Evolutionary conservation across 441 rosid species (phyloP).

Genomic region (Adansonia rubrostipa): DNA sequence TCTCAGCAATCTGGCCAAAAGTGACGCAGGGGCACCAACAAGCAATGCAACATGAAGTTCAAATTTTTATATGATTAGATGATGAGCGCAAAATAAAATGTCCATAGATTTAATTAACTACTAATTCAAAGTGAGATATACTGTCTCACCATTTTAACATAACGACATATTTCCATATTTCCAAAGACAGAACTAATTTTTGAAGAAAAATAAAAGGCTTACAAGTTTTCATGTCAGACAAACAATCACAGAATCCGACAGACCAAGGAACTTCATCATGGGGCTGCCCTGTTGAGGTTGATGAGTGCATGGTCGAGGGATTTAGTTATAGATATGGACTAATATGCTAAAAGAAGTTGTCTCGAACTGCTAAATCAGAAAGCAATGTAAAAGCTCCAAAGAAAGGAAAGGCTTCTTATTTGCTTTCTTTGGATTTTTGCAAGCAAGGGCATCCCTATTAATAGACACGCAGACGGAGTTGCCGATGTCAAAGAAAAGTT

Average conservation of each 20-base stretch:
- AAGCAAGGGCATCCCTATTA: background rate
- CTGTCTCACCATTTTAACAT: background rate
- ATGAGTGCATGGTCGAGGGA: constrained; percentile 1
- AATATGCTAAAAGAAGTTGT: background rate
- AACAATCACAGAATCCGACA: constrained; percentile 46
- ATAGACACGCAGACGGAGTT: background rate
- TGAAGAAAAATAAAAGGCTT: background rate
- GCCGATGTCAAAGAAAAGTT: background rate
- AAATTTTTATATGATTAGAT: background rate
- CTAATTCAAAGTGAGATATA: background rate
- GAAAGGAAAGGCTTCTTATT: background rate
- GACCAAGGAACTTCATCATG: constrained; percentile 38
- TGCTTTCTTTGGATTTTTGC: background rate
- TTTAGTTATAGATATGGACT: background rate
- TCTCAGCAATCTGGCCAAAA: constrained; percentile 70
- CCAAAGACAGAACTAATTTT: background rate
- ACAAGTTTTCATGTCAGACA: constrained; percentile 37
- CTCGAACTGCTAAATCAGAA: background rate
- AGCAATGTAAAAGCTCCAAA: background rate
- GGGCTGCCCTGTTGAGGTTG: background rate
- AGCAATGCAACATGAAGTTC: constrained; percentile 59
- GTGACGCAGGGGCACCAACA: constrained; percentile 73
- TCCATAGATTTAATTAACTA: background rate
- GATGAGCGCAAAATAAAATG: background rate
- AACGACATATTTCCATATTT: background rate